Evolutionary conservation across 306 rosid species (phyloP).

Genomic region (Vigna mungo): DNA sequence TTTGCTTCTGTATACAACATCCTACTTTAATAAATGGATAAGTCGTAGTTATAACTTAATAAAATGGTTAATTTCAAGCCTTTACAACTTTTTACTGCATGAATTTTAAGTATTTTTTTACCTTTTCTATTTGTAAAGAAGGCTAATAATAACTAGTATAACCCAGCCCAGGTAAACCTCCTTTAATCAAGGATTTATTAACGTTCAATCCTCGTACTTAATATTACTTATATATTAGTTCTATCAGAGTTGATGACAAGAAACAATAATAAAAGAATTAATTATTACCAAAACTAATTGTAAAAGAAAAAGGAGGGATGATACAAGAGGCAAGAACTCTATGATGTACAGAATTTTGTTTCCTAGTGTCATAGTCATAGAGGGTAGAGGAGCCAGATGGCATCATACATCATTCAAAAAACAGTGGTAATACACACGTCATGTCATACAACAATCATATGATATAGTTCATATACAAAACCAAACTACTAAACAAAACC

Average conservation of each 20-base stretch:
- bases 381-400: background rate
- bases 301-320: constrained; percentile 4
- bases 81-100: background rate
- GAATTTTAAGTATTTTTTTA: background rate
- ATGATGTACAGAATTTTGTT: constrained; percentile 36
- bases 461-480: constrained; percentile 42
- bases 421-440: constrained; percentile 40
- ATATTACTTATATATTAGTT: background rate
- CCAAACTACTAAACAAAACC: constrained; percentile 45
- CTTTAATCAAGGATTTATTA: background rate
- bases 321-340: constrained; percentile 33
- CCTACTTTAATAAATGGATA: background rate
- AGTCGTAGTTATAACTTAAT: background rate
- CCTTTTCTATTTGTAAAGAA: too few relatives aligned
- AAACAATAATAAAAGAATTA: constrained; percentile 19
- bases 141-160: too few relatives aligned
- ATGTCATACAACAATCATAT: constrained; percentile 28
- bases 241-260: background rate
- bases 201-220: background rate
- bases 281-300: background rate
- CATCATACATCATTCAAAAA: constrained; percentile 17
- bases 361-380: constrained; percentile 11
- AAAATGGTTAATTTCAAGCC: background rate
- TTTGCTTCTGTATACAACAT: background rate
- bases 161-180: too few relatives aligned